phyloP scores from a whole-genome alignment of 2,329 filamentous ascomycete species.

The Ophiosphaerella herpotricha region DNA sequence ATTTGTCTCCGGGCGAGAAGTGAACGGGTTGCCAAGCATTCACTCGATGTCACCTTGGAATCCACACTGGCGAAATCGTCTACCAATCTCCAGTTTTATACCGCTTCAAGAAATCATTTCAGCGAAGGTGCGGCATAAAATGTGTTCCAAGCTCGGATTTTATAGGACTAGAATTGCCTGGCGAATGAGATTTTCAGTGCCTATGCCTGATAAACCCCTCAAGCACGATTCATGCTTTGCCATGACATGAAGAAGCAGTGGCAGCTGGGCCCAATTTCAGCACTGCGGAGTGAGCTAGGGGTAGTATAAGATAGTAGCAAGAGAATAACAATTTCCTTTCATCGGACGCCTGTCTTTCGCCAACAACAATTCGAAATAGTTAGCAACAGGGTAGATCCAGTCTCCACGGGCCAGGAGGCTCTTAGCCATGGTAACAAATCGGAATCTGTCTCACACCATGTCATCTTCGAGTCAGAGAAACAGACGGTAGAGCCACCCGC shows the following conservation, averaged over 20 bases:
- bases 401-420: not conserved
- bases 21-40: not conserved
- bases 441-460: not conserved
- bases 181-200: not conserved
- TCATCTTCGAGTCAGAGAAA: conserved; percentile 1
- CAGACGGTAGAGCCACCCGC: not conserved
- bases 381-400: not conserved
- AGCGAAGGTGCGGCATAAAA: not conserved
- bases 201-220: not conserved
- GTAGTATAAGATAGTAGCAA: not conserved
- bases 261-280: not conserved
- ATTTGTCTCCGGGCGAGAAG: not conserved
- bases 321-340: not conserved
- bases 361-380: not conserved
- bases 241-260: not conserved
- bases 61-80: not conserved
- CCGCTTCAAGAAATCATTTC: not conserved
- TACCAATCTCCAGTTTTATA: not conserved
- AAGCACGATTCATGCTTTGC: not conserved
- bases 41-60: not conserved
- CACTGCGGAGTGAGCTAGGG: not conserved
- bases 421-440: not conserved
- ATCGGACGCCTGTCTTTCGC: not conserved
- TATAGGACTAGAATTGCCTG: not conserved
- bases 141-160: not conserved